Evolutionary conservation across 805 yeast genomes (phyloP).

Genomic region (Lachancea nothofagi): DNA sequence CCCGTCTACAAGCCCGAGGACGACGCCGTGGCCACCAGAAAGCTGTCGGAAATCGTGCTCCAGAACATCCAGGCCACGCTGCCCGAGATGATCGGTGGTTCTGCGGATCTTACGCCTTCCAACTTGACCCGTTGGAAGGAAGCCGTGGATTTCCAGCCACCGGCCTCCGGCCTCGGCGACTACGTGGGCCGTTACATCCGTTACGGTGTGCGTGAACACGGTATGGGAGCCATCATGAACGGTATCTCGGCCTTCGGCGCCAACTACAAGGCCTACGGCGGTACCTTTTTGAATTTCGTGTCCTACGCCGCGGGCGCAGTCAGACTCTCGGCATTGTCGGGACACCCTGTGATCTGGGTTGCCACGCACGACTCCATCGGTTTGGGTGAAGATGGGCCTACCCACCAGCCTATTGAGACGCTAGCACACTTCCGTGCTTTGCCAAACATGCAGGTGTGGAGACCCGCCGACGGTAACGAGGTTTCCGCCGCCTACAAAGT

Average conservation of each 20-base stretch:
- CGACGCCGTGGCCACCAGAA: conserved; percentile 87
- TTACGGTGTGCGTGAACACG: conserved; percentile 99
- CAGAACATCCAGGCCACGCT: conserved; percentile 52
- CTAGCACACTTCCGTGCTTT: conserved; percentile 79
- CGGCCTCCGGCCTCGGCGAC: conserved; percentile 70
- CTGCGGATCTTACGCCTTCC: conserved; percentile 97
- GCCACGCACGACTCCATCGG: conserved; percentile 90
- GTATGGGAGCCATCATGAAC: conserved; percentile 97
- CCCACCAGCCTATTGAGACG: conserved; percentile 89
- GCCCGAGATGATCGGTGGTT: conserved; percentile 95
- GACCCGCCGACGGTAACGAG: conserved; percentile 93
- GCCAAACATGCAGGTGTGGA: conserved; percentile 81
- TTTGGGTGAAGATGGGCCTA: conserved; percentile 90
- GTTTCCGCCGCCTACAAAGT: conserved; percentile 74
- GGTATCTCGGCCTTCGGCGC: conserved; percentile 90
- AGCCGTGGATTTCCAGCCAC: conserved; percentile 91
- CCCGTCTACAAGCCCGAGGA: conserved; percentile 79
- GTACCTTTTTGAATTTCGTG: conserved; percentile 93
- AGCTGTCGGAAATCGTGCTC: conserved; percentile 79
- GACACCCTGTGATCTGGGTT: conserved; percentile 79
- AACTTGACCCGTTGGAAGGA: conserved; percentile 85
- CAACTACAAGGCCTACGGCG: conserved; percentile 87
- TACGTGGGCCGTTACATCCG: conserved; percentile 91
- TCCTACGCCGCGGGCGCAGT: conserved; percentile 84
- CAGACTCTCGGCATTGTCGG: conserved; percentile 77